These are phyloP conservation scores for Meredithiella fracta DNA, from an alignment of 2,329 filamentous ascomycete genomes.

Conservation along the genomic window DNA sequence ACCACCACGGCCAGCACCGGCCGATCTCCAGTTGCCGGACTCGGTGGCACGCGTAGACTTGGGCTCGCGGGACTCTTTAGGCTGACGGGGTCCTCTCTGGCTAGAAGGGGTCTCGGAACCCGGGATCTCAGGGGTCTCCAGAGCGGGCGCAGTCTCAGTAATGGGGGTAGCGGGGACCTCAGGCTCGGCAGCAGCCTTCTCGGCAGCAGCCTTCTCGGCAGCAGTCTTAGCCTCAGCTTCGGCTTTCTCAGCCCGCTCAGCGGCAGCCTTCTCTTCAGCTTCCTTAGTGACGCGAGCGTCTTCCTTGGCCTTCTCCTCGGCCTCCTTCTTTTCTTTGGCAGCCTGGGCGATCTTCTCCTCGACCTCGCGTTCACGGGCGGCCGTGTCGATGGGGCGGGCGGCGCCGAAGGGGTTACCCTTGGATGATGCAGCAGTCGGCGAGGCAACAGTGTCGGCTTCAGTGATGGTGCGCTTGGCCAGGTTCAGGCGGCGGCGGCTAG, in stretches of 20 bases:
- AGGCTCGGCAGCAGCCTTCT: conserved; percentile 19
- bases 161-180: conserved; percentile 18
- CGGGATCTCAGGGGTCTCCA: conserved; percentile 20
- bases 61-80: conserved; percentile 28
- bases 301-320: conserved; percentile 72
- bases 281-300: conserved; percentile 42
- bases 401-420: conserved; percentile 91
- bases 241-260: conserved; percentile 16
- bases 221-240: conserved; percentile 1
- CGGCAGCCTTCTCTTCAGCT: conserved; percentile 23
- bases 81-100: conserved; percentile 19
- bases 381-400: conserved; percentile 85
- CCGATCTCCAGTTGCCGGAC: conserved; percentile 43
- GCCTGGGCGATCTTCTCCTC: conserved; percentile 64
- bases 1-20: conserved; percentile 23
- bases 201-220: conserved; percentile 17
- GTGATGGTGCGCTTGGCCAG: conserved; percentile 82
- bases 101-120: conserved; percentile 1
- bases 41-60: conserved; percentile 39
- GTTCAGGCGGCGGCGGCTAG: conserved; percentile 65
- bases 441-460: conserved; percentile 39
- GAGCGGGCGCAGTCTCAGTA: conserved; percentile 24
- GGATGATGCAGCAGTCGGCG: conserved; percentile 42
- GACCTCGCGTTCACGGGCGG: conserved; percentile 71
- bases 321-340: conserved; percentile 68